phyloP scores from a whole-genome alignment of 495 filamentous ascomycete genomes.

The Lentithecium fluviatile region DNA sequence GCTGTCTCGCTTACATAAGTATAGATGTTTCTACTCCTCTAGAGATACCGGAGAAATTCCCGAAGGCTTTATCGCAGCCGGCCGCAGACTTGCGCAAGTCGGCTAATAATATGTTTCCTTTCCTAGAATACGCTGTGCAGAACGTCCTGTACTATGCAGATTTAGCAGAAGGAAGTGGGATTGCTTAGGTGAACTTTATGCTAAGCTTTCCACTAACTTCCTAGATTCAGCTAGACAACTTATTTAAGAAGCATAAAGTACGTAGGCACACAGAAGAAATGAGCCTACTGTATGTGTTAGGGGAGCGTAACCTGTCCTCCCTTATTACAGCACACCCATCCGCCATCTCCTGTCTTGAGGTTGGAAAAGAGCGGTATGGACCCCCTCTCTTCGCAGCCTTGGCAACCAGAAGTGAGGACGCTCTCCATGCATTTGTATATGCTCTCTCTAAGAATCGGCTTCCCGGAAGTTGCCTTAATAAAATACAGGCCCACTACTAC shows the following conservation, averaged over 20 bases:
- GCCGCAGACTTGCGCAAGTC: neutral
- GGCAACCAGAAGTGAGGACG: neutral
- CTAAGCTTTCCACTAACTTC: neutral
- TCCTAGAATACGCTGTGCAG: slow-evolving; percentile 14
- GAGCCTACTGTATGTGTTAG: slow-evolving; percentile 16
- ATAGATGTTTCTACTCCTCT: neutral
- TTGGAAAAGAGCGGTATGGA: slow-evolving; percentile 2
- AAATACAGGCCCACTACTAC: neutral
- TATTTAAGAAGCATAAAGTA: slow-evolving; percentile 4
- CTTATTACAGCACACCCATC: slow-evolving; percentile 8
- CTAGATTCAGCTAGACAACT: slow-evolving; percentile 9
- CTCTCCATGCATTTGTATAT: too few species aligned
- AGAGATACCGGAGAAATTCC: neutral
- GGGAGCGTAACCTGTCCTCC: neutral
- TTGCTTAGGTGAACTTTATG: slow-evolving; percentile 5
- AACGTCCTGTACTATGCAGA: slow-evolving; percentile 18
- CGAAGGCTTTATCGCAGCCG: neutral
- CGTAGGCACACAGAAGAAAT: neutral
- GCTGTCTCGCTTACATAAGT: neutral
- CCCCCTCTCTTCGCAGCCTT: slow-evolving; percentile 1
- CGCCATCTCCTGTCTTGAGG: neutral
- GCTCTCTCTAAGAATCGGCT: neutral
- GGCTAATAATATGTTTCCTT: neutral
- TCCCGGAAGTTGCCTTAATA: neutral
- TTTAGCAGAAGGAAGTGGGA: slow-evolving; percentile 2